A percentile compares a stretch with the other conserved stretches of the same genome.
phyloP scores from a whole-genome alignment of 108 stramenopile species.

The Parietichytrium sp. region DNA sequence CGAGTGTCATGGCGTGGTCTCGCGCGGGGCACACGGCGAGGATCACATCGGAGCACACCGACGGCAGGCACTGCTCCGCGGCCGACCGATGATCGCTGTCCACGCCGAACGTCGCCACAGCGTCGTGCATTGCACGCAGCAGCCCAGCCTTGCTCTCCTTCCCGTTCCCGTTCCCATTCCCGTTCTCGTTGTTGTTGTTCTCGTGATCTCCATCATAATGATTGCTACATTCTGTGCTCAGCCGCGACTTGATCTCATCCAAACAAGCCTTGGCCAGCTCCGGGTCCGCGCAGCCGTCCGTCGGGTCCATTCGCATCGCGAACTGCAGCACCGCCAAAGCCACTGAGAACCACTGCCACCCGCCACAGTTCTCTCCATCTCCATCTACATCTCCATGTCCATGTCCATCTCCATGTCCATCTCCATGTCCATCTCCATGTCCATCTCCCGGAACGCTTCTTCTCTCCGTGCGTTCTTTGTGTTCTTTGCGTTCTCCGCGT shows the following conservation, averaged over 20 bases:
- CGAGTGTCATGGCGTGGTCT: background rate
- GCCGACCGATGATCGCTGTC: no score
- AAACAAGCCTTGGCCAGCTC: background rate
- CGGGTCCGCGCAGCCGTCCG: background rate
- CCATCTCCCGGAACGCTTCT: no score
- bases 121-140: background rate
- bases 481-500: background rate
- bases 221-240: no score
- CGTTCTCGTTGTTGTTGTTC: no score
- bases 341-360: background rate
- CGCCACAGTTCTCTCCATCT: no score
- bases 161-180: background rate
- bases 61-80: background rate
- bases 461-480: no score
- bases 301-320: background rate
- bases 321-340: conserved; percentile 24
- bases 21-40: background rate
- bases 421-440: no score
- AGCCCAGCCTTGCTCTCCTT: background rate
- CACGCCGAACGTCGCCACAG: background rate
- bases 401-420: no score
- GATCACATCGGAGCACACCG: conserved; percentile 10
- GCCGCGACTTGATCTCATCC: background rate
- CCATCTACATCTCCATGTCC: no score
- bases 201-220: no score